Conservation (phyloP, 2,329 filamentous ascomycete species). For the Amylocarpus encephaloides region DNA sequence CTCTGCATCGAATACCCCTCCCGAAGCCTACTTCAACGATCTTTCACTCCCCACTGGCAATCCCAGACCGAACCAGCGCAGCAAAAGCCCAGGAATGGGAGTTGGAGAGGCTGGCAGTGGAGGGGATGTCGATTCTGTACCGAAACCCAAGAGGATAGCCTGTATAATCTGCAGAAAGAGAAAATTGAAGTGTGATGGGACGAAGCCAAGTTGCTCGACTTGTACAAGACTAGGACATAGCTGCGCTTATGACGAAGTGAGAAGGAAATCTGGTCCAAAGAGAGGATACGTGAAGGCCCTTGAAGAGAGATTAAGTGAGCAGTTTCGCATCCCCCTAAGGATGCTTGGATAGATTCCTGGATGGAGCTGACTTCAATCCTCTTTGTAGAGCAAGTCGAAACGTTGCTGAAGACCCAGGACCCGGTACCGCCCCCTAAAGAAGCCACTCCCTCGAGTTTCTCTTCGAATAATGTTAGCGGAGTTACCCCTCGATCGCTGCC, state of each 20-base stretch:
- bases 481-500: slow-evolving; percentile 20
- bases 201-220: slow-evolving; percentile 59
- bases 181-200: slow-evolving; percentile 70
- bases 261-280: slow-evolving; percentile 66
- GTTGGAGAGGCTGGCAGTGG: slow-evolving; percentile 36
- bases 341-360: neutral
- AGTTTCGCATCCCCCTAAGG: slow-evolving; percentile 34
- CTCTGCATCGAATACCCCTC: slow-evolving; percentile 28
- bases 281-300: slow-evolving; percentile 64
- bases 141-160: slow-evolving; percentile 86
- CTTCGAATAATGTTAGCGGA: slow-evolving; percentile 18
- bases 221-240: slow-evolving; percentile 59
- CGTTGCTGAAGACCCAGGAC: slow-evolving; percentile 76
- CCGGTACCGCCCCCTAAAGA: slow-evolving; percentile 28
- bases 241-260: slow-evolving; percentile 63
- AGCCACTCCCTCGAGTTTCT: slow-evolving; percentile 17
- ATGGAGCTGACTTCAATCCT: slow-evolving; percentile 35
- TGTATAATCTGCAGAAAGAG: slow-evolving; percentile 91
- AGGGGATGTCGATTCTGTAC: slow-evolving; percentile 49
- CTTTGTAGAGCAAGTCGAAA: slow-evolving; percentile 79
- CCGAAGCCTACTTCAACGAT: slow-evolving; percentile 51
- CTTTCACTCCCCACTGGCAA: slow-evolving; percentile 37
- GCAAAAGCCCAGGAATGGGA: slow-evolving; percentile 29
- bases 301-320: slow-evolving; percentile 84
- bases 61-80: slow-evolving; percentile 27